Evolutionary conservation across 176 grass and related monocot genomes (phyloP), one percentile per base, ranked within the genome.

Genomic region (Pontederia paniculata): DNA sequence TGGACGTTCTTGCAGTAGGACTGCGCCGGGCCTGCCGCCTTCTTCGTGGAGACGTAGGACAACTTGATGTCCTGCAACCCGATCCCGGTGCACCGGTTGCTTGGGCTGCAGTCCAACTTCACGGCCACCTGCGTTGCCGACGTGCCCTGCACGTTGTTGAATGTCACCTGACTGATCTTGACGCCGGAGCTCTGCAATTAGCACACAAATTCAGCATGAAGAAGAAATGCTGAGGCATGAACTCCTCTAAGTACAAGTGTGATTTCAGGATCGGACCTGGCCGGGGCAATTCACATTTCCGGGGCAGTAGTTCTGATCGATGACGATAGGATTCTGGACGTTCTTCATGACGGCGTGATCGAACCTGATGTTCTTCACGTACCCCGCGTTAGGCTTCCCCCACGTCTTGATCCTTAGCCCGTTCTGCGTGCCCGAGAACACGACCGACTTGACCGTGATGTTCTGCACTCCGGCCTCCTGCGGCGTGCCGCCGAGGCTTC

Each of bases 241-340:
- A 50, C 15, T 0, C n/a, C 5, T 1, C 45, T 14, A 10, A 17
- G 28, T 6, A 11, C 21, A 56, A 22, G 21, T 20, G 21, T 22
- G 10, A 21, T 21, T 0, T 9, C 28, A 37, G 28, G 28, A 37
- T 37, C 28, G 28, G 7, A 84, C 86, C 77, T 84, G 58, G 59
- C 58, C 69, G 1, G 77, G 77, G 63, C 86, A 84, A 15, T 65
- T 56, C 14, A 51, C 15, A 4, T 73, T 51, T 69, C 62, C 41
- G n/a, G 74, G 86, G 65, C 86, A 89, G 81, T 89, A 89, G 66
- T 75, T 81, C 52, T 89, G 86, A 53, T 89, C 77, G 15, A 89
- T 14, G 50, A 89, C 11, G 70, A 89, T 76, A n/a, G 81, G 81
- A 21, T 81, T 81, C 17, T 66, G 10, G 43, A 84, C 86, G 17